Base-by-base conservation (phyloP, 2,329 filamentous ascomycete genomes). In the Penicillium sp. region DNA sequence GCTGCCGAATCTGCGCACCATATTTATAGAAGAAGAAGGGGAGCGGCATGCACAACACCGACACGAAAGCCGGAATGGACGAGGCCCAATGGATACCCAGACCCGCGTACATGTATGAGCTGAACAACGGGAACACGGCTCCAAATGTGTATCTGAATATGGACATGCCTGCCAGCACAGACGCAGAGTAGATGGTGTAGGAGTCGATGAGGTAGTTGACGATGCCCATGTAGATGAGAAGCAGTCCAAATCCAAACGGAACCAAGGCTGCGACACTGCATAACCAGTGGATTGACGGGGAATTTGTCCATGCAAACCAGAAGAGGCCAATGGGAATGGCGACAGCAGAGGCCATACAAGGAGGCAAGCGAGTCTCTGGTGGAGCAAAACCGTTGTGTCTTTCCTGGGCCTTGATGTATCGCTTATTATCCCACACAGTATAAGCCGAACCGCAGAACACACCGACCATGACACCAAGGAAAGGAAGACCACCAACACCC, bases 251-350 rank as follows among this genome's bases (percentile, higher is more conserved):
- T 0, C 72, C 73, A 47, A 75, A 73, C 1, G 70, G 64, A 3
- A 62, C 69, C 4, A 55, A 59, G 5, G 60, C 67, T 19, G 68
- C 60, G 41, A 73, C 68, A 46, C 64, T 65, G 11, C 62, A 64
- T 29, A 68, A 58, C 68, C 68, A 72, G 55, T 71, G 67, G 35
- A 70, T 63, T 9, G 57, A 62, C 65, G 65, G 73, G 53, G 71
- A 78, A 46, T 80, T 79, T 0, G 82, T 82, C 82, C 82, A 84
- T 0, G 81, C 82, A 49, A 84, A 80, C 80, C 80, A 82, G 67
- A 84, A 82, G 2, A 84, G 72, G 10, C 80, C 78, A 51, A 83
- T 70, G 0, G 84, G 83, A 47, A 86, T 72, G 10, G 71, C 68
- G 26, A 81, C 73, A 57, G 73, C 74, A n/a, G 77, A 77, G 3